phyloP scores from a whole-genome alignment of 1,284 basidiomycete genomes.

The Ustilago loliicola region DNA sequence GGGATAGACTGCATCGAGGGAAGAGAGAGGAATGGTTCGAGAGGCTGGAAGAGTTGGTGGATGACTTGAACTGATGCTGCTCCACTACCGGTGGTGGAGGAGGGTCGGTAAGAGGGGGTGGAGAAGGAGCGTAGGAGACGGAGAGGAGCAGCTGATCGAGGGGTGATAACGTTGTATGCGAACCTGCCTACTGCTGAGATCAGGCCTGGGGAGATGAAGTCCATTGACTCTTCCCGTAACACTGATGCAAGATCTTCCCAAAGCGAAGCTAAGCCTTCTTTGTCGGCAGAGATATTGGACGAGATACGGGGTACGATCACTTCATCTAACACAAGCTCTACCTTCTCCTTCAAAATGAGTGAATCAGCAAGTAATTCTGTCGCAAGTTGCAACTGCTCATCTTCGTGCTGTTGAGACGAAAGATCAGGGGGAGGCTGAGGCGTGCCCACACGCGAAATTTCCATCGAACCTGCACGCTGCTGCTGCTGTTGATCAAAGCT shows the following conservation, averaged over 20 bases:
- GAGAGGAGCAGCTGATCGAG: conserved; percentile 85
- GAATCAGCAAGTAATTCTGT: conserved; percentile 17
- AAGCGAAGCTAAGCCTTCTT: background rate
- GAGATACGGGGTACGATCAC: conserved; percentile 14
- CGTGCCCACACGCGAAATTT: conserved; percentile 32
- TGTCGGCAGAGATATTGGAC: background rate
- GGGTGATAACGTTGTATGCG: conserved; percentile 76
- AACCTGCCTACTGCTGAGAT: conserved; percentile 11
- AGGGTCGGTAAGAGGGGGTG: conserved; percentile 79
- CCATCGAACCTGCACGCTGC: conserved; percentile 3
- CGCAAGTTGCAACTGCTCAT: conserved; percentile 16
- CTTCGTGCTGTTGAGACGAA: conserved; percentile 27
- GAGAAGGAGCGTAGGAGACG: conserved; percentile 88
- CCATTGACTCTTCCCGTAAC: conserved; percentile 27
- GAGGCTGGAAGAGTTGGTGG: conserved; percentile 24
- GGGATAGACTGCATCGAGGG: background rate
- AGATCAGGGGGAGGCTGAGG: conserved; percentile 32
- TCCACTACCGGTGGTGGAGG: conserved; percentile 70
- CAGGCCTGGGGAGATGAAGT: conserved; percentile 24
- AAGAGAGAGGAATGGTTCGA: conserved; percentile 20
- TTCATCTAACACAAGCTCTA: conserved; percentile 11
- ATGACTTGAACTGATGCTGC: conserved; percentile 30
- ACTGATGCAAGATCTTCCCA: conserved; percentile 17
- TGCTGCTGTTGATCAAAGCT: conserved; percentile 8
- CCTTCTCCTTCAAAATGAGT: background rate